Evolutionary conservation across 495 filamentous ascomycete species (phyloP).

Genomic region (Aspergillus taichungensis): DNA sequence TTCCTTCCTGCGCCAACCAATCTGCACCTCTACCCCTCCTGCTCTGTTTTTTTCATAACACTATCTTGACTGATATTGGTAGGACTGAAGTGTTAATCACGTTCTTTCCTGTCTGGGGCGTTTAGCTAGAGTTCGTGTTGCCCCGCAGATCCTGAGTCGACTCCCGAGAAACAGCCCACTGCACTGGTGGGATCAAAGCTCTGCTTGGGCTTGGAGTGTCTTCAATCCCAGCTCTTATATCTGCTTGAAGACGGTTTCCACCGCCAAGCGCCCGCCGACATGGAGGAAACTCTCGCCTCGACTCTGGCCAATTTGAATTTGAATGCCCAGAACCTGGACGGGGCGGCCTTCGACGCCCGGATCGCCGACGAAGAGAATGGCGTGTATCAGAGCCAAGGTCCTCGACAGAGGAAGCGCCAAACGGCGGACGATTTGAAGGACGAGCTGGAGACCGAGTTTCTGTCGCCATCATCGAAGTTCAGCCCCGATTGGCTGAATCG

Average conservation of each 20-base stretch:
- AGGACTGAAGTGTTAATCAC: too few relatives aligned
- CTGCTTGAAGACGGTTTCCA: neutral
- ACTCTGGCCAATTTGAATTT: slow-evolving; percentile 24
- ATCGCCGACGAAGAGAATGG: slow-evolving; percentile 29
- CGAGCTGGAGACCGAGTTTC: slow-evolving; percentile 66
- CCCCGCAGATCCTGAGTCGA: too few relatives aligned
- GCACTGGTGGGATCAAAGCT: too few relatives aligned
- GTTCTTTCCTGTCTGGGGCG: too few relatives aligned
- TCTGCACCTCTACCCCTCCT: too few relatives aligned
- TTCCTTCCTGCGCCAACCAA: neutral
- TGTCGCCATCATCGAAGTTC: slow-evolving; percentile 70
- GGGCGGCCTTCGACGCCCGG: slow-evolving; percentile 21
- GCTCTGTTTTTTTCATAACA: too few relatives aligned
- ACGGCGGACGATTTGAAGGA: slow-evolving; percentile 51
- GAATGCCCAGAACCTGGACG: slow-evolving; percentile 15
- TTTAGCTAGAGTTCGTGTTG: too few relatives aligned
- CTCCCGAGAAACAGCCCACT: too few relatives aligned
- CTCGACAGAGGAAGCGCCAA: slow-evolving; percentile 44
- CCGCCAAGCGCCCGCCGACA: neutral
- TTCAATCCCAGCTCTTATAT: too few relatives aligned
- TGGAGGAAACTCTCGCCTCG: slow-evolving; percentile 21
- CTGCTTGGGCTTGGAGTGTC: too few relatives aligned
- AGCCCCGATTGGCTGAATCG: slow-evolving; percentile 75
- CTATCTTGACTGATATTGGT: too few relatives aligned
- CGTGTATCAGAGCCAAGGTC: slow-evolving; percentile 23